Evolutionary conservation across 768 basidiomycete species (phyloP), one percentile per base, ranked within the genome.

Genomic region (Mycena polygramma): DNA sequence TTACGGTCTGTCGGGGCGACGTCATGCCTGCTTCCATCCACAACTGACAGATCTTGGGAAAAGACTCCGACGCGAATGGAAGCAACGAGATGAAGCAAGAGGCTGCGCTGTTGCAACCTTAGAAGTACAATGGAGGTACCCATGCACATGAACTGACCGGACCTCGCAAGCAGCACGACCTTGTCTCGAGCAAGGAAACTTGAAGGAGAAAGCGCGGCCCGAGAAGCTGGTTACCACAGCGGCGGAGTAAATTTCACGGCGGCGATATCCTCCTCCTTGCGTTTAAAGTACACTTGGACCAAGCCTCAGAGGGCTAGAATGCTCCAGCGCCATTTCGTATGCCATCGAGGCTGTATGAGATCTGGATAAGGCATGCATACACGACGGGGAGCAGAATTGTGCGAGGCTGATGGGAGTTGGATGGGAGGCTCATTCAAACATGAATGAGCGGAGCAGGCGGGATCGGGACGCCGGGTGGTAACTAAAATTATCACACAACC

Each of bases 1-100:
- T 60, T 57, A n/a, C 30, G 30, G 30, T 3, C 67, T 62, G 65
- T 62, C 20, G 63, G n/a, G 36, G 13, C 59, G 65, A 70, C 72
- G 72, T 70, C 72, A 70, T 57, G 59, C 9, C 9, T 7, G 48
- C 49, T 64, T 55, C 49, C 3, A 49, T 17, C 17, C 39, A 51
- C 35, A 20, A 51, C n/a, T 24, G 46, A 60, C 45, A 43, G 26
- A 48, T 37, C 24, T 17, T 17, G n/a, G 20, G 55, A 26, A 57
- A 39, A 26, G 24, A 53, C 13, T 46, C 17, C 15, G 41, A 10
- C 9, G 15, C 41, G 15, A 15, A 41, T 41, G 41, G 41, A 41
- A 41, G 41, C 41, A 41, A 41, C 11, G 8, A 41, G 10, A 10
- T 41, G 30, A 19, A 36, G 35, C 53, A 15, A 15, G 37, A 59